These are phyloP conservation scores for Onygenales sp. DNA, from an alignment of 2,329 filamentous ascomycete genomes.

Conservation along the genomic window DNA sequence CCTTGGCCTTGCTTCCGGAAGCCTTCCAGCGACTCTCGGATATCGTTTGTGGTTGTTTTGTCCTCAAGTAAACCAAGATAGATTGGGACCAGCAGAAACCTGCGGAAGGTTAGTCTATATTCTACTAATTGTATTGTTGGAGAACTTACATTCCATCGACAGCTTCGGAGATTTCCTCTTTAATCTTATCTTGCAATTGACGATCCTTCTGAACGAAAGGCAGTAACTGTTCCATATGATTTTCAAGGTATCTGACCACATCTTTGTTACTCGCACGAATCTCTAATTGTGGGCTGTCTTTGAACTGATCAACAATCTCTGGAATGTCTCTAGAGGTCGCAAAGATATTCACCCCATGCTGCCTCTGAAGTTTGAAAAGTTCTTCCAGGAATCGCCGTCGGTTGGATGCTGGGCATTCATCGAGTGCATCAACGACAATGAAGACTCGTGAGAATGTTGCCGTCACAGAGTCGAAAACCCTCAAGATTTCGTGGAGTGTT, in stretches of 20 bases:
- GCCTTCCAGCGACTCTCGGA: slow-evolving; percentile 19
- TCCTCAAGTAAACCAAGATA: slow-evolving; percentile 13
- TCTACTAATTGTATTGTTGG: slow-evolving; percentile 8
- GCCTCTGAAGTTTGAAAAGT: neutral
- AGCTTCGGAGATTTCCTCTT: slow-evolving; percentile 6
- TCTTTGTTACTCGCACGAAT: neutral
- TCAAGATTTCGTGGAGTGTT: too few relatives aligned
- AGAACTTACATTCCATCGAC: slow-evolving; percentile 14
- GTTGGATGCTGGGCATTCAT: slow-evolving; percentile 6
- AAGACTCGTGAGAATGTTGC: slow-evolving; percentile 2
- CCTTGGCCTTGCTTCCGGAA: slow-evolving; percentile 14
- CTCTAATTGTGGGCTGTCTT: neutral
- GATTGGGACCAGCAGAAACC: slow-evolving; percentile 19
- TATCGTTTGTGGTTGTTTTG: slow-evolving; percentile 21
- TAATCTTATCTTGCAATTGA: slow-evolving; percentile 8
- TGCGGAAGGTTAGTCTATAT: slow-evolving; percentile 5
- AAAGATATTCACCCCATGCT: neutral
- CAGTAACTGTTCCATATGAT: neutral
- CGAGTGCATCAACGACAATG: slow-evolving; percentile 11
- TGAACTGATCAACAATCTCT: neutral
- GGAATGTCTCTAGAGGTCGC: neutral
- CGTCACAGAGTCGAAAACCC: neutral
- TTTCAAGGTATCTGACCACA: slow-evolving; percentile 5
- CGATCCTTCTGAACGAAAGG: slow-evolving; percentile 2
- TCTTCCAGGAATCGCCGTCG: neutral